Base-by-base conservation (phyloP, 352 stramenopile species). In the Pythium dissotocum region DNA sequence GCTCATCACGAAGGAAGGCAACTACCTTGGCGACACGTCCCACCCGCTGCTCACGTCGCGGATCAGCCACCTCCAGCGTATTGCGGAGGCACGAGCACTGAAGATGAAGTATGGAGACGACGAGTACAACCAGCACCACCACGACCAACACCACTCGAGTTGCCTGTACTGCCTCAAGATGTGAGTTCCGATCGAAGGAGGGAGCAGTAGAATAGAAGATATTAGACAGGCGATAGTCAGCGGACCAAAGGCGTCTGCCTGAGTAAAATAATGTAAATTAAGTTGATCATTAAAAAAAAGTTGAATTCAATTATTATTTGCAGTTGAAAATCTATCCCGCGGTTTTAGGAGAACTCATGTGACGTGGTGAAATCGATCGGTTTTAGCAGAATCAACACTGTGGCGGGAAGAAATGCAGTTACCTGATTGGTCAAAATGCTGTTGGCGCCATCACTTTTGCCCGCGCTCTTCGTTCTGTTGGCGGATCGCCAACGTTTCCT, bases 1-100 rank as follows among this genome's bases (percentile, higher is more conserved):
- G n/a, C 75, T 91, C 75, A 95, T 95, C 76, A 91, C 81, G 16
- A 71, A 90, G 55, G 69, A 80, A 33, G 87, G 87, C 59, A 92
- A 95, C 71, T 95, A 95, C 72, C 67, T 95, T 21, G 87, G 83
- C 26, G 87, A 95, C 64, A 90, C 80, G 10, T 82, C 80, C 2
- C 87, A 95, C 55, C 87, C 87, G 46, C 72, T 91, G 42, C 70
- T 95, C 14, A 93, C 87, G 7, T 88, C 77, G 16, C 87, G 87
- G 12, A 88, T 93, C 44, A 75, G 83, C 44, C 82, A 89, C 54
- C 70, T 95, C 2, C 75, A 83, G 73, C 67, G 79, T 7, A 73
- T 91, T 46, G 75, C 78, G 0, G 62, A 76, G 28, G 67, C 60
- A 28, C 48, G 52, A 12, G 56, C 0, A 61, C 61, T 38, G 40